Base-by-base conservation (phyloP, 768 basidiomycete species). In the Psilocybe azurescens region DNA sequence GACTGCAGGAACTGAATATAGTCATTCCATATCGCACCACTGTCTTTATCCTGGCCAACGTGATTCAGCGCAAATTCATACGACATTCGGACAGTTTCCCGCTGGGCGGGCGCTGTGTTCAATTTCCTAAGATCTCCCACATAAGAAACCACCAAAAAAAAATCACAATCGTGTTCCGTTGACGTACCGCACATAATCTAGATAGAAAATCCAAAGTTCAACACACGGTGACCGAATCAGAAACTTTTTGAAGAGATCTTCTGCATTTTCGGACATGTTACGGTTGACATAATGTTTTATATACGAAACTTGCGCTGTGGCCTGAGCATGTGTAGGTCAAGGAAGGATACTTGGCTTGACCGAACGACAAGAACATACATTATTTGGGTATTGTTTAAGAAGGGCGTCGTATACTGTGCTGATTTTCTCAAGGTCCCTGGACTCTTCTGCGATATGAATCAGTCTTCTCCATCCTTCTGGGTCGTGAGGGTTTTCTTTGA, bases 41-140 rank as follows among this genome's bases (percentile, higher is more conserved):
- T 91, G 63, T 96, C 93, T 68, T 93, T 91, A 76, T 99, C 97
- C 72, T 92, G 89, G 16, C 95, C 95, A 50, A 97, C 87, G 65
- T 95, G 82, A 67, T 86, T 88, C 56, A 99, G 81, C 0, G 95
- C 95, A 70, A 94, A 97, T 72, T 99, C 96, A 73, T 95, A 99
- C 11, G 95, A 93, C 68, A 93, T 90, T 44, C 87, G 86, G 63
- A 99, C 87, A 16, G 84, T 86, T 46, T 93, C 89, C 58, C 95
- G 87, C 48, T 89, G 87, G 33, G 78, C 75, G 0, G 90, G 85
- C 29, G 83, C 85, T n/a, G 76, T 69, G 63, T 91, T 93, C 53
- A 89, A 79, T 66, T 89, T 89, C 72, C 90, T 92, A 50, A 65
- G 39, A 65, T 64, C 51, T 58, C 58, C 47, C 55, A 56, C 54